Conservation (phyloP, 352 stramenopile genomes). For the Pythium scleroteichum region DNA sequence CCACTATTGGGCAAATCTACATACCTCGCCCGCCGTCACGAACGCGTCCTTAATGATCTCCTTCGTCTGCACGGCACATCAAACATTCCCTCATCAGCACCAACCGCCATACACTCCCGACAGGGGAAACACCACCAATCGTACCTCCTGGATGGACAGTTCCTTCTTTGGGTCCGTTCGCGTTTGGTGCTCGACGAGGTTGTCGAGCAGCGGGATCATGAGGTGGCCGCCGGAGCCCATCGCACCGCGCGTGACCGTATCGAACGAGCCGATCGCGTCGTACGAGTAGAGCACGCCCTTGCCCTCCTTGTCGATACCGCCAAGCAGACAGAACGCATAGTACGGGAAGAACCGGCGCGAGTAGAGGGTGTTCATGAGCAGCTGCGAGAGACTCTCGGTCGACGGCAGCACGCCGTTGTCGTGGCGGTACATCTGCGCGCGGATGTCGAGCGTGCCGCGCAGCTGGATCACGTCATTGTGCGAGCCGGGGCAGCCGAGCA, state of each 20-base stretch:
- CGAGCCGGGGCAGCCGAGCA: slow-evolving; percentile 78
- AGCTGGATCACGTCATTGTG: slow-evolving; percentile 89
- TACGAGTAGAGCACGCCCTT: slow-evolving; percentile 98
- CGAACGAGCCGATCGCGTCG: slow-evolving; percentile 95
- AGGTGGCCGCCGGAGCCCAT: slow-evolving; percentile 94
- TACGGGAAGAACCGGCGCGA: slow-evolving; percentile 99
- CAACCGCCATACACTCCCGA: background rate
- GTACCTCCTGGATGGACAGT: slow-evolving; percentile 88
- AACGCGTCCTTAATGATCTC: slow-evolving; percentile 99
- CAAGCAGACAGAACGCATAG: slow-evolving; percentile 98
- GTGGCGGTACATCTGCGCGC: slow-evolving; percentile 91
- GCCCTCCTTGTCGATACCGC: slow-evolving; percentile 95
- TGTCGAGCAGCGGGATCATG: slow-evolving; percentile 98
- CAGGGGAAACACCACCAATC: background rate
- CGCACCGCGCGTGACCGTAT: slow-evolving; percentile 71
- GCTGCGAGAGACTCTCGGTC: slow-evolving; percentile 92
- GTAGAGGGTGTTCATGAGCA: slow-evolving; percentile 98
- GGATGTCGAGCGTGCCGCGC: slow-evolving; percentile 75
- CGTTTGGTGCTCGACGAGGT: slow-evolving; percentile 92
- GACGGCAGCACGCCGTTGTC: slow-evolving; percentile 95
- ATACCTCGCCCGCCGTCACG: slow-evolving; percentile 95
- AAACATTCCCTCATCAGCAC: slow-evolving; percentile 2
- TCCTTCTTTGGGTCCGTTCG: slow-evolving; percentile 92
- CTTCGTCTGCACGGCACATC: slow-evolving; percentile 71
- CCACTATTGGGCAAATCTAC: background rate